Conservation (phyloP, 176 grass and related monocot species). For the Urochloa ruziziensis region DNA sequence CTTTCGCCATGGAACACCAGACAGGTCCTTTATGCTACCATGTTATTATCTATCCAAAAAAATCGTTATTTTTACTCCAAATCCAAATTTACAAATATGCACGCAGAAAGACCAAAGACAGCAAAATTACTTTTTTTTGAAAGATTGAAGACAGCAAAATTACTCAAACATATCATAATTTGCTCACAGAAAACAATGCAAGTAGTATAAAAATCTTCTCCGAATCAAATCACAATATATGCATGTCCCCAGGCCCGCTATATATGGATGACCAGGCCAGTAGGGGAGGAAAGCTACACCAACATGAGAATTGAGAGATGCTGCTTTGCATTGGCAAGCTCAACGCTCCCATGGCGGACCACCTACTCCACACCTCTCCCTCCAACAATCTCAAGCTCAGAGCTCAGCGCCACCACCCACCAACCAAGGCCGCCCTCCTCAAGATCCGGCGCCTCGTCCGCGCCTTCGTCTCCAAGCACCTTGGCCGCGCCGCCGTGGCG, state of each 20-base stretch:
- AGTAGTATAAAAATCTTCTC: not conserved
- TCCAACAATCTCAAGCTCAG: conserved; percentile 10
- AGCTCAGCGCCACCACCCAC: not conserved
- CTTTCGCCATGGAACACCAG: not conserved
- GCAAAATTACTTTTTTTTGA: not conserved
- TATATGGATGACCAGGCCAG: conserved; percentile 7
- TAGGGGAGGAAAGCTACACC: not conserved
- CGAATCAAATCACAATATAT: not conserved
- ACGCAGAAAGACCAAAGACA: not conserved
- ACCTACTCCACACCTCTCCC: conserved; percentile 10
- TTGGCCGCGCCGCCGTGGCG: not conserved
- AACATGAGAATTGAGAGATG: not conserved
- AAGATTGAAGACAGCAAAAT: too few relatives aligned
- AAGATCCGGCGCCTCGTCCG: conserved; percentile 25
- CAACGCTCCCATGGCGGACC: conserved; percentile 23
- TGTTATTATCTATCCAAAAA: not conserved
- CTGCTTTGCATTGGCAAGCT: not conserved
- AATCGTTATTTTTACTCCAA: not conserved
- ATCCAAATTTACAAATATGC: not conserved
- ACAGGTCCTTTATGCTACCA: not conserved
- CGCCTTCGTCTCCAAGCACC: conserved; percentile 23
- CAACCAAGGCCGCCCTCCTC: not conserved
- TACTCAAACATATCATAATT: too few relatives aligned
- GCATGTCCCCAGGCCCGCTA: not conserved
- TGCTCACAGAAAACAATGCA: not conserved